phyloP scores from a whole-genome alignment of 2,329 filamentous ascomycete species.

The Paecilomyces fulvus region DNA sequence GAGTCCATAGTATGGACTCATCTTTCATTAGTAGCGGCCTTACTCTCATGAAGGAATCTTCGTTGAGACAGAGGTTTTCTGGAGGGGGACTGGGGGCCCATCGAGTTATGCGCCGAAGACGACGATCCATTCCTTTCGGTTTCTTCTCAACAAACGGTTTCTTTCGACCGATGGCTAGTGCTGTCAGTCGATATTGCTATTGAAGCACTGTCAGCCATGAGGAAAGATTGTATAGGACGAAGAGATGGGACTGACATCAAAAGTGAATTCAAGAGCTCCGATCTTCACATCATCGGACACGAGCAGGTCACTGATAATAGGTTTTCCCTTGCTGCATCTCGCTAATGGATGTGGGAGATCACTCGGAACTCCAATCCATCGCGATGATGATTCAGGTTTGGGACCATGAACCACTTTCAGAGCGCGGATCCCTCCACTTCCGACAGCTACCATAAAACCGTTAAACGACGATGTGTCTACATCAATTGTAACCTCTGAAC shows the following conservation, averaged over 20 bases:
- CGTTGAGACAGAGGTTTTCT: too few relatives aligned
- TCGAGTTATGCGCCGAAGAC: too few relatives aligned
- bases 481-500: neutral
- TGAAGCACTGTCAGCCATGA: neutral
- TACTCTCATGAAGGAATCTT: too few relatives aligned
- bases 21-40: too few relatives aligned
- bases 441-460: neutral
- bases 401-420: neutral
- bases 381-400: neutral
- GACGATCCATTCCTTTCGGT: too few relatives aligned
- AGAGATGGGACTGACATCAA: neutral
- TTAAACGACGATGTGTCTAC: neutral
- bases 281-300: neutral
- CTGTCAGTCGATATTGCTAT: neutral
- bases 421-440: neutral
- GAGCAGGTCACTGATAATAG: neutral
- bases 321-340: neutral
- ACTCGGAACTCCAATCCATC: neutral
- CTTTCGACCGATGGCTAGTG: too few relatives aligned
- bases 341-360: neutral
- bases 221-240: neutral
- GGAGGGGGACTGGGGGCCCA: too few relatives aligned
- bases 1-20: too few relatives aligned
- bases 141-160: too few relatives aligned
- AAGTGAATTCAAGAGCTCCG: neutral